Evolutionary conservation across 2,329 filamentous ascomycete genomes (phyloP).

Genomic region (Fusarium liriodendri): DNA sequence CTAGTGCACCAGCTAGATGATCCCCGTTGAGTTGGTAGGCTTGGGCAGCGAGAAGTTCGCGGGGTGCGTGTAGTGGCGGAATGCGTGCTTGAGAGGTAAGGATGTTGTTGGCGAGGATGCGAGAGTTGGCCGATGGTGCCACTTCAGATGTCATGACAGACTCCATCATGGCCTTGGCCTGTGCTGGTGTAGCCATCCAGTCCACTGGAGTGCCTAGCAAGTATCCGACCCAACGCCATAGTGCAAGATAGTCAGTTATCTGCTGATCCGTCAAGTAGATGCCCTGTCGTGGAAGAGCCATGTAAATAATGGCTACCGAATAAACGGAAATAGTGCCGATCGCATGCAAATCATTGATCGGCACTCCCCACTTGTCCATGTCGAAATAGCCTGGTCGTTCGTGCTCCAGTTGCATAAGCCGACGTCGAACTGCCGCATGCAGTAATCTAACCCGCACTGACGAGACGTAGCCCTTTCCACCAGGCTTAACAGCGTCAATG

Average conservation of each 20-base stretch:
- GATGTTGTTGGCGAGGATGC: slow-evolving; percentile 79
- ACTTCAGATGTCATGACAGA: slow-evolving; percentile 74
- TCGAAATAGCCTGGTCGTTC: slow-evolving; percentile 70
- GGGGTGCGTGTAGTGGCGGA: slow-evolving; percentile 73
- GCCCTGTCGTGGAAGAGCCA: slow-evolving; percentile 78
- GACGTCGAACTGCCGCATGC: slow-evolving; percentile 71
- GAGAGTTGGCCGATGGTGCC: slow-evolving; percentile 70
- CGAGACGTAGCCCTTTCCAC: slow-evolving; percentile 69
- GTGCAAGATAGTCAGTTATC: slow-evolving; percentile 75
- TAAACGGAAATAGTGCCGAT: slow-evolving; percentile 80
- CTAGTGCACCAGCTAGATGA: slow-evolving; percentile 69
- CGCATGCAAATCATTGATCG: slow-evolving; percentile 80
- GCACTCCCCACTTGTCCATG: slow-evolving; percentile 67
- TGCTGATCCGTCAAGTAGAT: slow-evolving; percentile 73
- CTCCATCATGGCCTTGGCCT: slow-evolving; percentile 74
- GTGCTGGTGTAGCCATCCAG: slow-evolving; percentile 65
- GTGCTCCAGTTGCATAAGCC: slow-evolving; percentile 68
- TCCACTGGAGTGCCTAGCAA: slow-evolving; percentile 76
- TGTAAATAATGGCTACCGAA: slow-evolving; percentile 73
- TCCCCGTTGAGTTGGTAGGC: slow-evolving; percentile 78
- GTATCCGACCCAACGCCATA: slow-evolving; percentile 81
- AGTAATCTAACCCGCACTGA: slow-evolving; percentile 73
- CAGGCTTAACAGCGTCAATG: slow-evolving; percentile 73
- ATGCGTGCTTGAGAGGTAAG: slow-evolving; percentile 74
- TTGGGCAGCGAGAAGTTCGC: slow-evolving; percentile 74